Evolutionary conservation across 2,329 filamentous ascomycete genomes (phyloP).

Genomic region (Verticillium nonalfalfae): DNA sequence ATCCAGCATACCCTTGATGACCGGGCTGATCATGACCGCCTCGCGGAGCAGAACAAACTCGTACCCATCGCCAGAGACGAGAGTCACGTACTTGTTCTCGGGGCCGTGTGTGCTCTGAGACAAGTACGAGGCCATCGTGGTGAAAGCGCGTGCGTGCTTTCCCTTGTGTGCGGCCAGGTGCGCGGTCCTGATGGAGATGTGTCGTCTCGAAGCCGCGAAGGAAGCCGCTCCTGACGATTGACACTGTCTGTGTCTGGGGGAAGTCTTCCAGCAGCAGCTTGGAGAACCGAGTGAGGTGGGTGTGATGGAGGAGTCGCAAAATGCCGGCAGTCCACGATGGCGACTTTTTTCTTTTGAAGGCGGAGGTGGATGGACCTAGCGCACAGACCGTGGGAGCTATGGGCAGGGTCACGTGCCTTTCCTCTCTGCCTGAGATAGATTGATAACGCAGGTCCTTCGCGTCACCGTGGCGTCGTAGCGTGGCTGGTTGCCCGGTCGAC

Average conservation of each 20-base stretch:
- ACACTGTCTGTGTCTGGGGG: background rate
- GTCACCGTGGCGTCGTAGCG: background rate
- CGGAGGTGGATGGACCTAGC: background rate
- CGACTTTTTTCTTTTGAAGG: background rate
- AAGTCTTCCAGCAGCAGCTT: background rate
- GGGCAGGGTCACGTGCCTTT: background rate
- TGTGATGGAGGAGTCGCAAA: background rate
- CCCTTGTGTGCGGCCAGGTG: background rate
- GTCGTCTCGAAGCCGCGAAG: background rate
- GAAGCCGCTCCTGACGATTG: background rate
- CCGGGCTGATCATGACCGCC: conserved; percentile 61
- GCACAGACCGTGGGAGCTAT: background rate
- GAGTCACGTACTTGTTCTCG: conserved; percentile 64
- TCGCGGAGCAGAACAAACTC: conserved; percentile 71
- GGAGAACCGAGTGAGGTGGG: background rate
- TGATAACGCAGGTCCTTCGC: background rate
- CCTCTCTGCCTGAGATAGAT: background rate
- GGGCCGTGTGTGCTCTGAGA: background rate
- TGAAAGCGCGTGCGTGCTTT: background rate
- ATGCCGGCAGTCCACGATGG: background rate
- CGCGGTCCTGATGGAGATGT: background rate
- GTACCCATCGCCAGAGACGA: conserved; percentile 69
- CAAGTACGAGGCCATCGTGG: background rate
- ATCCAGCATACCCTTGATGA: conserved; percentile 71
- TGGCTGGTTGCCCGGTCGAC: background rate